Percentiles rank a stretch among this genome's conserved stretches.
These are phyloP conservation scores for Boeremia lycopersici DNA, from an alignment of 2,329 filamentous ascomycete species.

Conservation along the genomic window DNA sequence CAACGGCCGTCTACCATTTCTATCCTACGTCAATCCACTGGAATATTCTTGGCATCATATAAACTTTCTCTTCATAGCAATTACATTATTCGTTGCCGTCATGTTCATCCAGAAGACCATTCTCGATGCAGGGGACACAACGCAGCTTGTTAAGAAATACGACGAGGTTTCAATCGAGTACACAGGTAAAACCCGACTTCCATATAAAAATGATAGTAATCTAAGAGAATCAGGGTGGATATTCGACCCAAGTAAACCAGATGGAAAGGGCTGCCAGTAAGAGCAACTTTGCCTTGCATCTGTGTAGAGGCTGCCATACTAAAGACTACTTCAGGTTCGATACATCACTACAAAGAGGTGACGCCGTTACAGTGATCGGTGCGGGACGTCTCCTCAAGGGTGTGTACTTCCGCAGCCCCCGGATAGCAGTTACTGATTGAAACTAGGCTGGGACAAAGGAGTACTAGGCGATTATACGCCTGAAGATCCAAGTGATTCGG, in stretches of 20 bases:
- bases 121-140: conserved; percentile 65
- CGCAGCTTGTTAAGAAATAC: conserved; percentile 65
- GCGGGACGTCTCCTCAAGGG: conserved; percentile 85
- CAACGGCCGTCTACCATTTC: neutral
- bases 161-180: conserved; percentile 88
- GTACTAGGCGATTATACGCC: conserved; percentile 57
- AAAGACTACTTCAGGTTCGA: conserved; percentile 72
- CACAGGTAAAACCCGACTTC: conserved; percentile 59
- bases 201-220: neutral
- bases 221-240: conserved; percentile 65
- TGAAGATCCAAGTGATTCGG: conserved; percentile 13
- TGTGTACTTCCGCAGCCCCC: conserved; percentile 49
- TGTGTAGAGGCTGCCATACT: conserved; percentile 1
- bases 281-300: conserved; percentile 37
- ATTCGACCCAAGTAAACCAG: conserved; percentile 66
- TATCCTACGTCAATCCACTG: neutral
- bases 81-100: conserved; percentile 17
- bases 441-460: conserved; percentile 66
- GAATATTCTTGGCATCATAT: neutral
- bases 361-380: conserved; percentile 81
- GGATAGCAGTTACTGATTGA: too few relatives aligned
- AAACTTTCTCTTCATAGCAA: neutral
- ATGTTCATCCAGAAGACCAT: conserved; percentile 72
- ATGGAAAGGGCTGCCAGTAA: conserved; percentile 73
- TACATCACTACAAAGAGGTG: conserved; percentile 76